Evolutionary conservation across 805 yeast species (phyloP).

Genomic region (Starmera caribaea): DNA sequence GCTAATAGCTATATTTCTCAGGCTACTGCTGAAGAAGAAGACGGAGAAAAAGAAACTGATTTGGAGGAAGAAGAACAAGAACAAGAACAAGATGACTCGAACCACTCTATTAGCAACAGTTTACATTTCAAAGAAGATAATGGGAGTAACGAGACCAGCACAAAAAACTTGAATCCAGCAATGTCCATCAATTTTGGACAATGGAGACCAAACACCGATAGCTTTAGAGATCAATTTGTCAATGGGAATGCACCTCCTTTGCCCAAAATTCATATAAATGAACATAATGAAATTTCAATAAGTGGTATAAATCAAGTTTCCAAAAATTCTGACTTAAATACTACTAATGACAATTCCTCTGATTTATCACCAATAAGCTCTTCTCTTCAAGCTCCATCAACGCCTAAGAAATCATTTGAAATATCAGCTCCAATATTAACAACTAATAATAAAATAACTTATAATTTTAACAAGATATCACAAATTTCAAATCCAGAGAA

Average conservation of each 20-base stretch:
- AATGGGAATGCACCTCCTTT: slow-evolving; percentile 28
- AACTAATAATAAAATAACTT: slow-evolving; percentile 4
- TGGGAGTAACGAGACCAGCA: neutral
- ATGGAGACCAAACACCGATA: slow-evolving; percentile 52
- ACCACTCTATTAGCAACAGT: neutral
- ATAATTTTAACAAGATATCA: slow-evolving; percentile 33
- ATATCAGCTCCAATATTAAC: neutral
- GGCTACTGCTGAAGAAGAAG: slow-evolving; percentile 2
- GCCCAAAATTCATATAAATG: slow-evolving; percentile 17
- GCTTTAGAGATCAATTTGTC: slow-evolving; percentile 39
- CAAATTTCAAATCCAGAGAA: slow-evolving; percentile 30
- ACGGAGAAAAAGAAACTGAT: neutral
- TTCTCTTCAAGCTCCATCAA: no score
- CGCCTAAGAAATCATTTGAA: no score
- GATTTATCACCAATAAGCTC: slow-evolving; percentile 12
- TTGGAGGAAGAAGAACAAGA: neutral
- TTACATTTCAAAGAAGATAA: neutral
- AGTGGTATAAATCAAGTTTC: slow-evolving; percentile 3
- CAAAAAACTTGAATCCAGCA: slow-evolving; percentile 13
- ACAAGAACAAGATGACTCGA: neutral
- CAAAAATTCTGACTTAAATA: slow-evolving; percentile 1
- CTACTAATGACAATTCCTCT: neutral
- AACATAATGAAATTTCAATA: slow-evolving; percentile 10
- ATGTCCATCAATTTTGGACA: slow-evolving; percentile 35
- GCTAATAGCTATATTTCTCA: slow-evolving; percentile 9